phyloP scores from a whole-genome alignment of 2,329 filamentous ascomycete species.

The Colletotrichum chrysophilum region DNA sequence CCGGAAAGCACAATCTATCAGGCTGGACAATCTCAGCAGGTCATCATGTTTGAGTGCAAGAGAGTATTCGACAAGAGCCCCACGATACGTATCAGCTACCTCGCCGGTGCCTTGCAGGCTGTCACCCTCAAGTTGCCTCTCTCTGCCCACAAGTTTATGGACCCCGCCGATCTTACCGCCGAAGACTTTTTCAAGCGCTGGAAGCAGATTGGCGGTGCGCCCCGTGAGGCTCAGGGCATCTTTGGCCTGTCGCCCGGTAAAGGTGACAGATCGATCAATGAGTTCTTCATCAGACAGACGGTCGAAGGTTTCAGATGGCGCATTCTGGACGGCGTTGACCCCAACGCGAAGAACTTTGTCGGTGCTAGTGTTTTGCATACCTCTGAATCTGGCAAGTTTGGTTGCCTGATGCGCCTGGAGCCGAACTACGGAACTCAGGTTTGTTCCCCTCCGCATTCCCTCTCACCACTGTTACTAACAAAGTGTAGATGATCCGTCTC shows the following conservation, averaged over 20 bases:
- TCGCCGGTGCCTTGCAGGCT: conserved; percentile 91
- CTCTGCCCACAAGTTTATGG: conserved; percentile 95
- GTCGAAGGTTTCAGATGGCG: conserved; percentile 92
- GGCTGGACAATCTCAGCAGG: conserved; percentile 85
- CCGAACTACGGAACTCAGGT: conserved; percentile 93
- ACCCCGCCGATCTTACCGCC: conserved; percentile 80
- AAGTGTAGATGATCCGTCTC: conserved; percentile 86
- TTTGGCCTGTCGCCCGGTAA: conserved; percentile 69
- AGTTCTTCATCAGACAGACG: conserved; percentile 72
- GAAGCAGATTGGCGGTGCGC: conserved; percentile 94
- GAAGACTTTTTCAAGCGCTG: conserved; percentile 99
- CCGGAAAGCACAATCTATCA: conserved; percentile 82
- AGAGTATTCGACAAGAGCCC: conserved; percentile 82
- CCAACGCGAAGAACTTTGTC: conserved; percentile 92
- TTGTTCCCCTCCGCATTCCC: conserved; percentile 14
- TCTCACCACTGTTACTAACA: conserved; percentile 24
- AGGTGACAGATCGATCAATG: conserved; percentile 68
- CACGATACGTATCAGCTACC: conserved; percentile 91
- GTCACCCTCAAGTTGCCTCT: conserved; percentile 91
- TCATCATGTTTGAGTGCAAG: conserved; percentile 91
- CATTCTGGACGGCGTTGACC: conserved; percentile 83
- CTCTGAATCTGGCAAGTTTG: conserved; percentile 85
- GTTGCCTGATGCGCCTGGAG: conserved; percentile 90
- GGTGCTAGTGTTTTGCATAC: conserved; percentile 88
- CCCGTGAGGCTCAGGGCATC: conserved; percentile 87